Base-by-base conservation (phyloP, 331 rosid genomes). In the Quercus lobata region DNA sequence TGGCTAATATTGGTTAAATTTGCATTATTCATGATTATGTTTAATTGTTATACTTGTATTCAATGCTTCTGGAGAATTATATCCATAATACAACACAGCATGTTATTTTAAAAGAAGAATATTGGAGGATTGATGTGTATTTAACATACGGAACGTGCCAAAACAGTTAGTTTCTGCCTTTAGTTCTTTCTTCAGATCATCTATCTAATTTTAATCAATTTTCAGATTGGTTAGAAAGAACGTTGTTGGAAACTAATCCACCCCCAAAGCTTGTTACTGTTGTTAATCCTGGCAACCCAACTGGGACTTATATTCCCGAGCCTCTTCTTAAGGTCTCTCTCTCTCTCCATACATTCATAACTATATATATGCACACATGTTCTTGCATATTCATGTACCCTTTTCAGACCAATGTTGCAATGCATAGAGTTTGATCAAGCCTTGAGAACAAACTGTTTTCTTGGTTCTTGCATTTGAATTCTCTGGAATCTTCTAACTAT, bases 221-320 rank as follows among this genome's bases (percentile, higher is more conserved):
- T 84, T 73, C 93, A 95, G 99, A 93, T 62, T 95, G 98, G 99
- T 78, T 95, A 83, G 98, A 95, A 74, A 91, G 72, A 75, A 83
- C 84, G 52, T 79, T 95, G 46, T 79, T 73, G 1, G 97, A 93
- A 84, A 88, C 90, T 68, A 90, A 88, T 74, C 99, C 98, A 29
- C 75, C 84, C 69, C 99, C 99, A 41, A 95, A 95, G 89, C 92
- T 95, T 78, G 99, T 95, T 17, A 91, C 86, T 30, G 88, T 95
- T 77, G 99, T 95, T 58, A 95, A 95, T 87, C 99, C 99, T 7
- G 99, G 99, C 78, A 95, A 95, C 76, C 98, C 98, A 58, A 46
- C 81, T 63, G 98, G 97, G 83, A 92, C 98, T 80, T 92, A 91
- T 80, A 91, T 95, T 83, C 98, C 98, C 0, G 94, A 91, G 71